Base-by-base conservation (phyloP, 228 moss, liverwort and hornwort species). In the Sphagnum magellanicum region DNA sequence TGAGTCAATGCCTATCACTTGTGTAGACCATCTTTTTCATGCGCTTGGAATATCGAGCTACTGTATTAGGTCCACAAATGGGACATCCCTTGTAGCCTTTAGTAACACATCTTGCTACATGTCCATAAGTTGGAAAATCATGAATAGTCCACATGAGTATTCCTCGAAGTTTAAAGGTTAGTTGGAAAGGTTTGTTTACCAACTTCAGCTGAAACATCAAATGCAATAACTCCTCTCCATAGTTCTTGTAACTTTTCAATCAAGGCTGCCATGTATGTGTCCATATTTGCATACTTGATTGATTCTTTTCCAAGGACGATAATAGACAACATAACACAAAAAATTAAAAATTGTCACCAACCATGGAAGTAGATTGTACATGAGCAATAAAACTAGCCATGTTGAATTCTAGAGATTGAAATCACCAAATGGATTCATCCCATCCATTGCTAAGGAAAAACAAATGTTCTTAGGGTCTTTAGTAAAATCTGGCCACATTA, bases 71-170 rank as follows among this genome's bases (percentile, higher is more conserved):
- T 16, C 78, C 74, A 79, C 74, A 79, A 5, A 66, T 65, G 47
- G 52, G 52, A 63, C 78, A 79, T 13, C 58, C 70, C 12, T 10
- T 5, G 9, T 58, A 32, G 1, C 78, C 78, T 6, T 68, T 47
- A 9, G 17, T 50, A 50, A 12, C 49, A 32, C 51, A 51, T 0
- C 74, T 74, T 48, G 64, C 68, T 0, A 78, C n/a, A 6, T 60
- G 16, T n/a, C 74, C 74, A 7, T 64, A 49, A 10, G 69, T 69
- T 6, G 58, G 78, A 51, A 73, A 78, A 13, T 78, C 69, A 63
- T 74, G 61, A 4, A 78, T 48, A 6, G 53, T 69, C 78, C 74
- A 78, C 1, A 74, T 5, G 6, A 78, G 48, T 47, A 66, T 70
- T 59, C 57, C 74, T 7, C 55, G 65, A 10, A 78, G 16, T 5